A percentile compares a stretch with the other conserved stretches of the same genome.
phyloP scores from a whole-genome alignment of 179 eudicot species.

The Heliamphora pulchella region DNA sequence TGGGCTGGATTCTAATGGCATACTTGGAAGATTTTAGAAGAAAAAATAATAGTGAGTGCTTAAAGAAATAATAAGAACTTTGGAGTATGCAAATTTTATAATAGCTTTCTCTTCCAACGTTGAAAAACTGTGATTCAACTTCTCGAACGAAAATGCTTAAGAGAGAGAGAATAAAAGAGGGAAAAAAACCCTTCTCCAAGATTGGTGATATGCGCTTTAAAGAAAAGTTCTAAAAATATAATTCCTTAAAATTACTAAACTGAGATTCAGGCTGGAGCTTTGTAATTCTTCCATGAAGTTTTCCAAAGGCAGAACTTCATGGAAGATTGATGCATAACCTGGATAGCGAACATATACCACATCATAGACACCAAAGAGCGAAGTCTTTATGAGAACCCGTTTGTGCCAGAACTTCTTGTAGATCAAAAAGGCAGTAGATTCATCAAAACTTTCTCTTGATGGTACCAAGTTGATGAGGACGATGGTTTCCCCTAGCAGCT shows the following conservation, averaged over 20 bases:
- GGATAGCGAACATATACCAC: conserved; percentile 80
- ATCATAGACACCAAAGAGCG: conserved; percentile 68
- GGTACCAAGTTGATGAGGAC: conserved; percentile 75
- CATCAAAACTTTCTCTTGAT: conserved; percentile 34
- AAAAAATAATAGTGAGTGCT: background rate
- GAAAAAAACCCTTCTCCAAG: background rate
- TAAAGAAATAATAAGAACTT: background rate
- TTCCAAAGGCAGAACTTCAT: too few species aligned
- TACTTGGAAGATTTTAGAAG: conserved; percentile 1
- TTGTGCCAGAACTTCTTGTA: conserved; percentile 72
- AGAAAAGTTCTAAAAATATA: too few species aligned
- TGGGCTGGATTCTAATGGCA: background rate
- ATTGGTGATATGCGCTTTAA: background rate
- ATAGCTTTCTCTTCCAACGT: too few species aligned
- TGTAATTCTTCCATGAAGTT: background rate
- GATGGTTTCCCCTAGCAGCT: conserved; percentile 57
- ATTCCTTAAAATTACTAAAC: background rate
- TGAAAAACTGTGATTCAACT: background rate
- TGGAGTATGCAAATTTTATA: background rate
- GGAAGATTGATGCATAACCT: conserved; percentile 48
- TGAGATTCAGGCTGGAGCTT: background rate
- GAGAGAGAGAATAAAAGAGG: too few species aligned
- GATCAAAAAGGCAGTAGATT: conserved; percentile 36
- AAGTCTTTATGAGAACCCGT: conserved; percentile 44
- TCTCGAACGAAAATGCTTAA: background rate